Evolutionary conservation across 202 grass and related monocot species (phyloP).

Genomic region (Sporobolus alterniflorus): DNA sequence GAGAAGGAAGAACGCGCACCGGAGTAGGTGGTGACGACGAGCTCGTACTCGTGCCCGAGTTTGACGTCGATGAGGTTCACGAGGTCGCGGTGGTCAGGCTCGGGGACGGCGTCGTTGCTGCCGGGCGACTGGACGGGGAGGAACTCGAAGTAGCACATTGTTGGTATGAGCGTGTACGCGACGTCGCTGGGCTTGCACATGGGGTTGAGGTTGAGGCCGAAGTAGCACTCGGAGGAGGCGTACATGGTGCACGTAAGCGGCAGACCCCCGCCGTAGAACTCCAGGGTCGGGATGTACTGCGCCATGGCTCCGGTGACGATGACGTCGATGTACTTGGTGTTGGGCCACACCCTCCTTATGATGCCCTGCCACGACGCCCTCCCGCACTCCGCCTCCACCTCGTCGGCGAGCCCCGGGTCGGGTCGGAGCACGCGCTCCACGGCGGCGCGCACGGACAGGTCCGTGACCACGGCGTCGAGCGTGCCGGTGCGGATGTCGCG

Average conservation of each 20-base stretch:
- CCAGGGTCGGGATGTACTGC: slow-evolving; percentile 88
- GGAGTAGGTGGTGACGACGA: slow-evolving; percentile 92
- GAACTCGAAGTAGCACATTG: slow-evolving; percentile 99
- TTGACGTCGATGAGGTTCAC: slow-evolving; percentile 81
- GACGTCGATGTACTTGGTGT: slow-evolving; percentile 92
- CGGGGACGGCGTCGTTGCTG: not conserved
- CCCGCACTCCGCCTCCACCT: slow-evolving; percentile 64
- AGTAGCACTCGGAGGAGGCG: slow-evolving; percentile 96
- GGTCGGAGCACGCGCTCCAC: slow-evolving; percentile 60
- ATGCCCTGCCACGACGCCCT: slow-evolving; percentile 77
- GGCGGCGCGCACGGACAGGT: slow-evolving; percentile 56
- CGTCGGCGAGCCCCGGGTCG: slow-evolving; percentile 57
- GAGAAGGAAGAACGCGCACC: slow-evolving; percentile 31
- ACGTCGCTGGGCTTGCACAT: slow-evolving; percentile 88
- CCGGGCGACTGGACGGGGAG: slow-evolving; percentile 44
- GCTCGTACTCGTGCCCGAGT: slow-evolving; percentile 89
- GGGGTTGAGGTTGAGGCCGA: slow-evolving; percentile 91
- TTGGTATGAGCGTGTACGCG: slow-evolving; percentile 89
- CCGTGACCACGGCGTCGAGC: slow-evolving; percentile 64
- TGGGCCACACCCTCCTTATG: slow-evolving; percentile 84
- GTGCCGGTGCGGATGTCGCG: slow-evolving; percentile 64
- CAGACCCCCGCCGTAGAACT: slow-evolving; percentile 74
- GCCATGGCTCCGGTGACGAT: slow-evolving; percentile 98
- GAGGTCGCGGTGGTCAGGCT: slow-evolving; percentile 63
- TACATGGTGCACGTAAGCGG: slow-evolving; percentile 97